Evolutionary conservation across 306 rosid species (phyloP), one percentile per base, ranked within the genome.

Genomic region (Sophora flavescens): DNA sequence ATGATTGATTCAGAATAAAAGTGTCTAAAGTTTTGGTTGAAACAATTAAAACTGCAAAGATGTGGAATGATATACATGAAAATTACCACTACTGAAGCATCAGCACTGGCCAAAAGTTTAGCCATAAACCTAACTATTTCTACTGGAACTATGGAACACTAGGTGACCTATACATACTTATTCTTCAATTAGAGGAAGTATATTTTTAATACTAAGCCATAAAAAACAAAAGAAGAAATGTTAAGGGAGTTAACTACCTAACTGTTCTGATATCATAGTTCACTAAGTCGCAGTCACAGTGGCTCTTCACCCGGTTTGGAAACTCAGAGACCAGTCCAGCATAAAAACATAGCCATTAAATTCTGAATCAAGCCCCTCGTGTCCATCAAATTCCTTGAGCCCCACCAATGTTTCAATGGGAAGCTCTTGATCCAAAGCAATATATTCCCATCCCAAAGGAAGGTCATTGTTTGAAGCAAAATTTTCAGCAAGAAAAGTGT

Each of bases 391-490:
- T 68, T 85, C 91, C 76, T 63, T 76, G 7, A 89, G 86, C 42
- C 89, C 93, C 74, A 87, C 70, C 82, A 89, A 22, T 75, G 32
- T 70, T 88, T 87, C 93, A 68, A 89, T 87, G 53, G 85, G 70
- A 59, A 74, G 54, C 28, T 79, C 79, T 72, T 68, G 50, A 64
- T 42, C 69, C 11, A 75, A 8, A 18, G 26, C 86, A 62, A 78
- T 72, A 64, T 59, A 60, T 41, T 70, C 81, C 52, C 30, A 65
- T 28, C 57, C 84, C n/a, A n/a, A n/a, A n/a, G n/a, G n/a, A 77
- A 67, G 32, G 8, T 78, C 56, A 26, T 32, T 72, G 13, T 35
- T 68, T 39, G 80, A 66, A 17, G 30, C 74, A 18, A 63, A 45
- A 68, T 69, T 72, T 52, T 52, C 82, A 61, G 62, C 3, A 7